Evolutionary conservation across 495 filamentous ascomycete genomes (phyloP), one percentile per base, ranked within the genome.

Genomic region (Aspergillus saccharolyticus): DNA sequence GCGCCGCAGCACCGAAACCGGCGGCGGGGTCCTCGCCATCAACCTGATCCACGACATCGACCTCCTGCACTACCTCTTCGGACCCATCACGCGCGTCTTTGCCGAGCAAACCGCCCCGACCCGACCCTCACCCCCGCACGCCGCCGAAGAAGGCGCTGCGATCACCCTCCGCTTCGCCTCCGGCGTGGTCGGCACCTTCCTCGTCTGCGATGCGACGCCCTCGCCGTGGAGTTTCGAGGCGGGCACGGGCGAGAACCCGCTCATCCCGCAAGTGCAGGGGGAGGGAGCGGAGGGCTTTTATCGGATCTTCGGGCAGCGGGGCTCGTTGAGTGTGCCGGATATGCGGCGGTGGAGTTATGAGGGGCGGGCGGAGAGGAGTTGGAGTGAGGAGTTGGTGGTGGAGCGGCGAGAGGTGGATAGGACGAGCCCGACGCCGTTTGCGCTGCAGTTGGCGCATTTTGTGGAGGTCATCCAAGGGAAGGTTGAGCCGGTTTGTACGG

Each of bases 41-140:
- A 85, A 86, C 62, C 68, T 85, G 18, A 74, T 85, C 24, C 83
- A 85, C 60, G 83, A 86, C 49, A 70, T 85, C 44, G 83, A 86
- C 59, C 66, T 81, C 3, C 70, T 86, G 58, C 81, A 84, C 47
- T 78, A 80, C 65, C 64, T 86, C 6, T 74, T 85, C 44, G 83
- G 83, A 0, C 74, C 80, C 0, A 79, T 85, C 39, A 60, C 69
- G 5, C 68, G 76, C 2, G 74, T 85, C 0, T 73, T 77, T 48
- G 83, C 80, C 0, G 78, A 85, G 61, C 52, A 63, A 18, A 78
- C 73, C 0, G n/a, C 59, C 3, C 71, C 74, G 1, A 54, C 63
- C 0, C 58, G 53, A 7, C 59, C 66, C 0, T 5, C 16, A 2
- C 47, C 47, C 0, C 62, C 59, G 0, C 74, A 80, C 59, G 69